Base-by-base conservation (phyloP, 805 yeast species). In the Metschnikowia lochheadii region DNA sequence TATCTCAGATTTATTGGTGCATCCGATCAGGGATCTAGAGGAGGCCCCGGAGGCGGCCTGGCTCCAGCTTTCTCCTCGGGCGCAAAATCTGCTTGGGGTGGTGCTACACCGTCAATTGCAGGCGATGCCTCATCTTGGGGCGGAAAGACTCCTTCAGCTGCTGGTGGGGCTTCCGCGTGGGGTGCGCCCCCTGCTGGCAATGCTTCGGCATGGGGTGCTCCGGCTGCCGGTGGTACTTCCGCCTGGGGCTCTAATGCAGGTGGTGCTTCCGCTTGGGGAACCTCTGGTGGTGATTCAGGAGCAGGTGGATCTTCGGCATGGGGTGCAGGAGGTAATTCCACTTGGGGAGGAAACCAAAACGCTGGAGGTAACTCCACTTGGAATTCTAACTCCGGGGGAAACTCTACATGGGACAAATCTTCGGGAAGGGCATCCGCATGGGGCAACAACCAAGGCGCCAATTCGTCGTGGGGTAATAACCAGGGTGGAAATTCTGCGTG, bases 1-100 rank as follows among this genome's bases (percentile, higher is more conserved):
- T 89, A 88, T 64, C 85, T 86, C 59, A 87, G 89, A 56, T 86
- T 88, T 59, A 77, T 89, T 47, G 88, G 84, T 38, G 80, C 76
- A 63, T 13, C 69, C 64, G 58, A 63, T 65, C 59, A 44, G 46
- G 56, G 51, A 50, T 53, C 48, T 4, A 34, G 40, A 36, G 40
- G 40, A 49, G 63, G 47, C 55, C 63, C 56, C 50, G 63, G 64
- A 40, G 51, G 46, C 8, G 35, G 50, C 29, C 59, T 58, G 50
- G 63, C 55, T 53, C 73, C 73, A 5, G 73, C 75, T 11, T 68
- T 66, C 46, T 61, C 67, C 7, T 69, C 76, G 6, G 75, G 74
- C 6, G 78, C 78, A 2, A 71, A 81, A 10, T 82, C 86, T 2
- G 74, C 83, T 1, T 80, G 87, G 85, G 70, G 72, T 3, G 61